A percentile compares a stretch with the other conserved stretches of the same genome.
These are phyloP conservation scores for Diplosphaera chodatii DNA, from an alignment of 139 green algal genomes.

Conservation along the genomic window DNA sequence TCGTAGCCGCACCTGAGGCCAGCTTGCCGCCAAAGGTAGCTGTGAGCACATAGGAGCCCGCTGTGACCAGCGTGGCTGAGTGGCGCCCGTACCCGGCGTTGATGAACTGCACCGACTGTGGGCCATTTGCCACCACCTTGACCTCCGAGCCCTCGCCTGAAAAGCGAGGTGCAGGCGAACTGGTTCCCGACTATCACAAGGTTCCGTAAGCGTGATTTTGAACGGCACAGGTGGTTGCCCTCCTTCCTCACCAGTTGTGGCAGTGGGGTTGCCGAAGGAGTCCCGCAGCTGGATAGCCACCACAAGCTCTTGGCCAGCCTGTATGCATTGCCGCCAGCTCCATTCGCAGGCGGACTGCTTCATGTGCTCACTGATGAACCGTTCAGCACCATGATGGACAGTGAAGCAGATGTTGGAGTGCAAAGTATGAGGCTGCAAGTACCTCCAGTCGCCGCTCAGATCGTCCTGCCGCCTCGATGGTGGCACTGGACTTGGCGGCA, in stretches of 20 bases:
- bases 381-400: too few species aligned
- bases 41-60: background rate
- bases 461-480: background rate
- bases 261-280: conserved; percentile 1
- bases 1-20: background rate
- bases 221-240: too few species aligned
- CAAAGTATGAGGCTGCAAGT: too few species aligned
- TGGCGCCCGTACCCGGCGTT: background rate
- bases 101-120: background rate
- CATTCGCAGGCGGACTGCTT: too few species aligned
- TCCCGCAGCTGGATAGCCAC: background rate
- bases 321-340: too few species aligned
- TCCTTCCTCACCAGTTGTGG: background rate
- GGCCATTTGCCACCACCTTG: background rate
- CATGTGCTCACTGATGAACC: too few species aligned
- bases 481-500: background rate
- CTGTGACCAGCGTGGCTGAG: background rate
- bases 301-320: background rate
- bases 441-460: background rate
- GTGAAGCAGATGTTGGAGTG: too few species aligned
- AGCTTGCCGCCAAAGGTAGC: background rate
- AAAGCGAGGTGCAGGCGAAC: too few species aligned
- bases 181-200: too few species aligned
- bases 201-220: too few species aligned
- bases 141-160: conserved; percentile 5